Evolutionary conservation across 139 green algal genomes (phyloP).

Genomic region (Trebouxia sp.): DNA sequence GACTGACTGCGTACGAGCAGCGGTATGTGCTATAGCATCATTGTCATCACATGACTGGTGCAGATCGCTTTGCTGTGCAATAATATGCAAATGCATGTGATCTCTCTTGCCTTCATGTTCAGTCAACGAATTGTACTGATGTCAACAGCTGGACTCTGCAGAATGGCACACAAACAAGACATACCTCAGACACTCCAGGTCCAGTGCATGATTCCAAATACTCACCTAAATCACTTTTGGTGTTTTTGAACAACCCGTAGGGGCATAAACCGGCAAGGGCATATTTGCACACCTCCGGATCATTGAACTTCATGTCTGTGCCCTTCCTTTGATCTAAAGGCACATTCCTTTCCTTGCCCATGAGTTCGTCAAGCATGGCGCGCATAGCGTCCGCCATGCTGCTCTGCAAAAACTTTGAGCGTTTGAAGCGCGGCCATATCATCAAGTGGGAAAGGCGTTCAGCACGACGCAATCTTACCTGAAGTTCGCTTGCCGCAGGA

Average conservation of each 20-base stretch:
- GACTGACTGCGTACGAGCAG: background rate
- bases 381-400: conserved; percentile 66
- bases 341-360: conserved; percentile 62
- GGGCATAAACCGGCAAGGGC: conserved; percentile 78
- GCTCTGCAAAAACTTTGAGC: too few species aligned
- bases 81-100: too few species aligned
- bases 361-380: conserved; percentile 78
- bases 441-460: too few species aligned
- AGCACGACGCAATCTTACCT: too few species aligned
- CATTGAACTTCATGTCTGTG: conserved; percentile 52
- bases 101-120: background rate
- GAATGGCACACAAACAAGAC: background rate
- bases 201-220: conserved; percentile 16
- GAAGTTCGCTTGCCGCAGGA: background rate
- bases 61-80: too few species aligned
- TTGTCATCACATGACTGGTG: too few species aligned
- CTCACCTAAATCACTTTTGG: conserved; percentile 78
- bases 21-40: too few species aligned
- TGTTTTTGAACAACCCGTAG: conserved; percentile 85
- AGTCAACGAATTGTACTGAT: too few species aligned
- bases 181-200: conserved; percentile 13
- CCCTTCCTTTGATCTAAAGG: conserved; percentile 61
- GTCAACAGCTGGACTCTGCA: background rate
- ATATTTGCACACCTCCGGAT: conserved; percentile 83
- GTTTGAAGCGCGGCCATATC: too few species aligned